Conservation (phyloP, 2,329 filamentous ascomycete species). For the Aspergillus pseudoglaucus region DNA sequence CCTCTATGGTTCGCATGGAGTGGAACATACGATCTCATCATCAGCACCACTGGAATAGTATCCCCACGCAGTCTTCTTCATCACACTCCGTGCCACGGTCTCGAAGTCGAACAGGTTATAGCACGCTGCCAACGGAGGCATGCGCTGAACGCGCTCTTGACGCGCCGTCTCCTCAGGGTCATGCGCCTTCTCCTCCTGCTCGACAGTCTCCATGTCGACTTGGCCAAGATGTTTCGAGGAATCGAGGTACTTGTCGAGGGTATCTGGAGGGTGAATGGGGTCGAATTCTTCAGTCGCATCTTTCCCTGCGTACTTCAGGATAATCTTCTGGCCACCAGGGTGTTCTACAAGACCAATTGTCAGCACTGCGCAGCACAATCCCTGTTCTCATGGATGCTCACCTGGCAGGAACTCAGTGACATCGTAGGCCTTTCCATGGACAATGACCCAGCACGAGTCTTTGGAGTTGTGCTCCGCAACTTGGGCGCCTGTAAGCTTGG, state of each 20-base stretch:
- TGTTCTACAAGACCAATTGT: constrained; percentile 53
- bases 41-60: constrained; percentile 95
- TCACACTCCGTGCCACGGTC: constrained; percentile 76
- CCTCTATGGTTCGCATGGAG: too few species aligned
- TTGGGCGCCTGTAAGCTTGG: constrained; percentile 47
- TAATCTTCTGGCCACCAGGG: constrained; percentile 84
- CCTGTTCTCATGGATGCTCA: constrained; percentile 20
- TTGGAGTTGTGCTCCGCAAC: constrained; percentile 69
- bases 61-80: constrained; percentile 96
- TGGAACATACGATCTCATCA: constrained; percentile 63
- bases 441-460: constrained; percentile 87
- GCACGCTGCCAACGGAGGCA: constrained; percentile 78
- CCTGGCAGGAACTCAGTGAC: constrained; percentile 82
- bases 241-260: constrained; percentile 73
- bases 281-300: constrained; percentile 91
- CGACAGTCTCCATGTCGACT: constrained; percentile 79
- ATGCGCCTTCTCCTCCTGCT: constrained; percentile 57
- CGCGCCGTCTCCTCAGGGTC: constrained; percentile 68
- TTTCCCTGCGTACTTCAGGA: constrained; percentile 93
- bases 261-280: constrained; percentile 83
- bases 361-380: neutral
- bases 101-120: constrained; percentile 97
- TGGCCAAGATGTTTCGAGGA: constrained; percentile 79
- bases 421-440: constrained; percentile 83
- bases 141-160: constrained; percentile 64